Evolutionary conservation across 192 early-diverging fungal genomes (phyloP), one percentile per base, ranked within the genome.

Genomic region (Umbelopsis isabellina): DNA sequence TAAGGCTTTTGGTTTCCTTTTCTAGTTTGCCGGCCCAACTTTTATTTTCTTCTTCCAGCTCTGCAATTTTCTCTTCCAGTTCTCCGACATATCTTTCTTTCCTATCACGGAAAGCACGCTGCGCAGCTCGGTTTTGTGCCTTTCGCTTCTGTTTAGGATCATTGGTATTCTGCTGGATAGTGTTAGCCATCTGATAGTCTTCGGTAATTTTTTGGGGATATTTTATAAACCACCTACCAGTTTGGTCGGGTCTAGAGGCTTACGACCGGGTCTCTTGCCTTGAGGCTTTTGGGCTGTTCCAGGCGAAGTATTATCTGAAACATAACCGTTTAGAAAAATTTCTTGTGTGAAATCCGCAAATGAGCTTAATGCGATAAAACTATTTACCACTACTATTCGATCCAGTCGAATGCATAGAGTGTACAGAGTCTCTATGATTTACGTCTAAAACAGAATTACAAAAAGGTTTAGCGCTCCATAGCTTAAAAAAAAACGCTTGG

Each of bases 51-150:
- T 87, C 88, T 46, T 90, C 86, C 20, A 93, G 83, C 45, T 84
- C 86, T 72, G 87, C 84, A 67, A 93, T 90, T 48, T 85, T 82
- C 27, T 85, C 88, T 78, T 95, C 92, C 4, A 95, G 85, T 10
- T 87, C 83, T 70, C 87, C 84, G 20, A 94, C 87, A 72, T 94
- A 91, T 65, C 85, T 84, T 69, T 93, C 88, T 68, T 91, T 92
- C 64, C 94, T 89, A 70, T 95, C 92, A 49, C 94, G 91, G 79
- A 93, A 95, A 6, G 92, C 92, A 45, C 73, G 47, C 33, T 74
- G 73, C n/a, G 73, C 73, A 46, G 51, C 66, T 52, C 73, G 25
- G 67, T 74, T 74, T 47, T 74, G 73, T 2, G 55, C 73, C 23
- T 68, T 67, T 52, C 73, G 47, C 41, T 74, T 74, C 49, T 67